These are phyloP conservation scores for Colletotrichum coccodes DNA, from an alignment of 2,329 filamentous ascomycete species.

Conservation along the genomic window DNA sequence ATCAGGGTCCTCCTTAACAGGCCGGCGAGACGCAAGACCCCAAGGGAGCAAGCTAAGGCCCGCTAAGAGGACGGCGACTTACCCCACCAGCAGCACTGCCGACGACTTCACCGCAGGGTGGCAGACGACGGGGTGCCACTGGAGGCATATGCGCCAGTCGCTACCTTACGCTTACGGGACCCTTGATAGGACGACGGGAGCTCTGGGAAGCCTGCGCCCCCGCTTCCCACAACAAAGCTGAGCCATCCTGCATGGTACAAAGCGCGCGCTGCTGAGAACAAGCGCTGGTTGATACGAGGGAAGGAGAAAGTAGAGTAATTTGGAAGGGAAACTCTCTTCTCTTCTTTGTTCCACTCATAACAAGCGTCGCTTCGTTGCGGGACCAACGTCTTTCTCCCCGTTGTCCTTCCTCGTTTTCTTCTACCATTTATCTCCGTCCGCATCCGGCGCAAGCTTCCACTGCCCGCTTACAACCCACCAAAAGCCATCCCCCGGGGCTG, in stretches of 20 bases:
- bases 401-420: neutral
- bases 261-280: conserved; percentile 16
- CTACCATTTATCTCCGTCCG: neutral
- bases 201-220: conserved; percentile 28
- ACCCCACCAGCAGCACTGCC: conserved; percentile 26
- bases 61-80: conserved; percentile 2
- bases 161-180: neutral
- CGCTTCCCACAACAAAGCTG: conserved; percentile 26
- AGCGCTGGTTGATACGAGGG: conserved; percentile 21
- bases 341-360: neutral
- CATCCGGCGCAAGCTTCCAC: conserved; percentile 7
- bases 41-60: neutral
- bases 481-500: neutral
- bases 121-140: conserved; percentile 3
- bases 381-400: neutral
- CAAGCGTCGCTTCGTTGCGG: neutral
- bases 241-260: conserved; percentile 22
- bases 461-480: conserved; percentile 7
- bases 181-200: conserved; percentile 19
- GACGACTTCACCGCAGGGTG: conserved; percentile 4
- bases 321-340: neutral
- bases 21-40: neutral
- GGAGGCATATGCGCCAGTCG: neutral
- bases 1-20: neutral
- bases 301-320: neutral